Conservation (phyloP, 2,329 filamentous ascomycete genomes). For the Botrytis elliptica region DNA sequence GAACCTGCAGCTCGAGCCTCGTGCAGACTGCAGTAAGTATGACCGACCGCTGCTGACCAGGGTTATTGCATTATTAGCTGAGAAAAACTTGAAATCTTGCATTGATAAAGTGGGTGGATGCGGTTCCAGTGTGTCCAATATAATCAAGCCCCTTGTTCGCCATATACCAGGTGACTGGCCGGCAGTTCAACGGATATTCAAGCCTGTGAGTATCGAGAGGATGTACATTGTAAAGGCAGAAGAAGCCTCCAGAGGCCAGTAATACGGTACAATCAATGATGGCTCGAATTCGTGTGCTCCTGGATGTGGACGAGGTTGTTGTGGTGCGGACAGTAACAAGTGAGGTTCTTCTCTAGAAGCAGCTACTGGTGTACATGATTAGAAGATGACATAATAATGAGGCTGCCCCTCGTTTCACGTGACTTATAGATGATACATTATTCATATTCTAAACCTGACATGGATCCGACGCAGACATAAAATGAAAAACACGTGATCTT, state of each 20-base stretch:
- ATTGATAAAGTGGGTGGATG: conserved; percentile 10
- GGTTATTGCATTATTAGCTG: conserved; percentile 6
- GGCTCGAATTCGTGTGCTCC: neutral
- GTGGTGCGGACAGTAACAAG: neutral
- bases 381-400: neutral
- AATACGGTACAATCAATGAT: neutral
- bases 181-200: neutral
- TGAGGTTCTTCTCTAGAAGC: neutral
- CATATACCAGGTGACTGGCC: neutral
- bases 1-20: neutral
- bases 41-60: conserved; percentile 7
- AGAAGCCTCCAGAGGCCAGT: neutral
- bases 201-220: neutral
- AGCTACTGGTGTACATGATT: neutral
- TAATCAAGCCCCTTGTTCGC: neutral
- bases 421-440: neutral
- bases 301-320: neutral
- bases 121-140: neutral
- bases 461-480: neutral
- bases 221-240: neutral
- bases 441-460: neutral
- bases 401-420: neutral
- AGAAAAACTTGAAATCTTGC: conserved; percentile 10
- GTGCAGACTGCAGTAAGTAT: neutral
- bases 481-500: neutral